Conservation (phyloP, 2,329 filamentous ascomycete species). For the Metarhizium guizhouense region DNA sequence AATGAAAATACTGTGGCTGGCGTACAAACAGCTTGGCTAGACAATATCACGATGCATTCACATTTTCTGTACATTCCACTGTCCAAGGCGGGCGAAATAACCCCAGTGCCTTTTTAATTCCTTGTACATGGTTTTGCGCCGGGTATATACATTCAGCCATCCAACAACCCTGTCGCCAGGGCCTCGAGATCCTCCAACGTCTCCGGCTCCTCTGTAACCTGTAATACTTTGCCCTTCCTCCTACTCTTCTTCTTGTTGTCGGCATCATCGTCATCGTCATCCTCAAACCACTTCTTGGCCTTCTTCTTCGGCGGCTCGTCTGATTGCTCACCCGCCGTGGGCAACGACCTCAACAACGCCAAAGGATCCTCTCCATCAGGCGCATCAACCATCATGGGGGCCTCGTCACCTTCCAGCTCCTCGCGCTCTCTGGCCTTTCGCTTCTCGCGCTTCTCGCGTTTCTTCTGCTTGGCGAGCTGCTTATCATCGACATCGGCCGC, state of each 20-base stretch:
- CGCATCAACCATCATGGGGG: slow-evolving; percentile 28
- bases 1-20: not conserved
- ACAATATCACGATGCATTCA: not conserved
- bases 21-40: not conserved
- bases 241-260: slow-evolving; percentile 29
- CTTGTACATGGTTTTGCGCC: not conserved
- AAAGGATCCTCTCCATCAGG: slow-evolving; percentile 42
- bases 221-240: slow-evolving; percentile 44
- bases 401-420: slow-evolving; percentile 22
- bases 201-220: slow-evolving; percentile 60
- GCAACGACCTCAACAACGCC: slow-evolving; percentile 49
- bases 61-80: not conserved
- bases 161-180: slow-evolving; percentile 63
- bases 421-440: slow-evolving; percentile 54
- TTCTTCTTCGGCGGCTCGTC: slow-evolving; percentile 40
- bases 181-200: slow-evolving; percentile 73
- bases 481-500: slow-evolving; percentile 79
- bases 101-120: not conserved
- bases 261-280: slow-evolving; percentile 56
- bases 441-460: slow-evolving; percentile 65
- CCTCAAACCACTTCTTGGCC: slow-evolving; percentile 72
- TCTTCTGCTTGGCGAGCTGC: slow-evolving; percentile 67
- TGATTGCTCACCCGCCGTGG: slow-evolving; percentile 30
- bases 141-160: slow-evolving; percentile 22
- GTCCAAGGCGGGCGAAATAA: not conserved